Base-by-base conservation (phyloP, 352 stramenopile species). In the Phytopythium montanum region DNA sequence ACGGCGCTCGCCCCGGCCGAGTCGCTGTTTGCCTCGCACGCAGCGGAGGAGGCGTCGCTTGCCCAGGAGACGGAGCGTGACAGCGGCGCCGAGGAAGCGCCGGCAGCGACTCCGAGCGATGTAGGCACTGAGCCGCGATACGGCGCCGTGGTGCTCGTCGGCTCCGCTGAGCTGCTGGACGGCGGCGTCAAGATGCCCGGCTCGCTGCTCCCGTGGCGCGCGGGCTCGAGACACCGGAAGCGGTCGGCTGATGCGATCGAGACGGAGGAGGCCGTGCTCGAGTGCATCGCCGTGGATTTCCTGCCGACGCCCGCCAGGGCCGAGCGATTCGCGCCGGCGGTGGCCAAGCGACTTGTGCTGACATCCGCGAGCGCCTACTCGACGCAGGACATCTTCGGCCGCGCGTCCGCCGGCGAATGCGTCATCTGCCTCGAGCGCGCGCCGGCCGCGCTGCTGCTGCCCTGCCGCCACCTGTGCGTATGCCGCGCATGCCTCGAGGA, bases 381-480 rank as follows among this genome's bases (percentile, higher is more conserved):
- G 21, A 62, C 68, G 7, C 75, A 90, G 79, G 81, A 89, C 33
- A 87, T 89, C 46, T 89, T 79, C 54, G 73, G 75, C 16, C 61
- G 61, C 28, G 59, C 33, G 33, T 8, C 9, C 33, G 2, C 33
- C 33, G 69, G 73, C 53, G 81, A 89, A 58, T 91, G 81, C 56
- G 71, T 73, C 42, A 91, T 91, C 59, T 91, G 81, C 41, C 61
- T 91, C 34, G 81, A 89, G 59, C 64, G 66, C 26, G 54, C 59
- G 26, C 69, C 67, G 6, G 55, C 59, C 2, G 75, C 73, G 1
- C 62, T 87, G 51, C 64, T 89, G 53, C 65, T 91, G 26, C 81
- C 81, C 8, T 91, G 81, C 34, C 75, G 81, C 45, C 79, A 88
- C 56, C 67, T 81, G 23, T 91, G 81, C 67, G 76, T 91, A 26